These are phyloP conservation scores for Albatrellus ellisii DNA, from an alignment of 768 basidiomycete species.

Conservation along the genomic window DNA sequence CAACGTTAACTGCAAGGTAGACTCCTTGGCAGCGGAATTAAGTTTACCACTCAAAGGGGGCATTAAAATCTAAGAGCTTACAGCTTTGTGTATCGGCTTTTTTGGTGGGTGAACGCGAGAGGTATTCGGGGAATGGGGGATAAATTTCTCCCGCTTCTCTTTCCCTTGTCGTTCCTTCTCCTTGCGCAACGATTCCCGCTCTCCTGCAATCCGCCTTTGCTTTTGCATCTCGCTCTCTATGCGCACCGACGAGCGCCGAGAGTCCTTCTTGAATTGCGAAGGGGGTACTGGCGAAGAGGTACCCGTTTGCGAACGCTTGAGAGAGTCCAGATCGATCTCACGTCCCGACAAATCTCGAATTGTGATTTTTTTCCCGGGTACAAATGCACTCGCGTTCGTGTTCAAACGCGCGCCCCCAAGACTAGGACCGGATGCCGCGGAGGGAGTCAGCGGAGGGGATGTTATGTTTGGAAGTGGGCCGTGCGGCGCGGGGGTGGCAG, in stretches of 20 bases:
- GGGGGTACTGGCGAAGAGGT: conserved; percentile 20
- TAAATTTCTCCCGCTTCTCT: conserved; percentile 23
- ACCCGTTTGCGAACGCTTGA: conserved; percentile 34
- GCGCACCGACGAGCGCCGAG: conserved; percentile 29
- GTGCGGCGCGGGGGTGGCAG: conserved; percentile 34
- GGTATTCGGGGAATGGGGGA: too few relatives aligned
- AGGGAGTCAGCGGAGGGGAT: conserved; percentile 59
- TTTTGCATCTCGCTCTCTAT: conserved; percentile 54
- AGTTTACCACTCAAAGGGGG: too few relatives aligned
- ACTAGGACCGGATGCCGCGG: conserved; percentile 25
- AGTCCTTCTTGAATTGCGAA: conserved; percentile 6
- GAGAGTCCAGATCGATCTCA: conserved; percentile 45
- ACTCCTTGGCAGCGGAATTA: too few relatives aligned
- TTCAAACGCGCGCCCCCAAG: too few relatives aligned
- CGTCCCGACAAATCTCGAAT: conserved; percentile 28
- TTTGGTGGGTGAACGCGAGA: too few relatives aligned
- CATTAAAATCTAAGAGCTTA: too few relatives aligned
- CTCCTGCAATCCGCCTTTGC: conserved; percentile 30
- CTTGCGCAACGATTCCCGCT: conserved; percentile 21
- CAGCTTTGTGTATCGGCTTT: too few relatives aligned
- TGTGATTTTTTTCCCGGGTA: conserved; percentile 34
- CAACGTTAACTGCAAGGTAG: conserved; percentile 46
- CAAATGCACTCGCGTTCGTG: conserved; percentile 51
- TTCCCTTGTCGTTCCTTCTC: conserved; percentile 26
- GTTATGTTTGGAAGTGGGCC: conserved; percentile 41